These are phyloP conservation scores for Leucocoprinus birnbaumii DNA, from an alignment of 768 basidiomycete genomes.

Conservation along the genomic window DNA sequence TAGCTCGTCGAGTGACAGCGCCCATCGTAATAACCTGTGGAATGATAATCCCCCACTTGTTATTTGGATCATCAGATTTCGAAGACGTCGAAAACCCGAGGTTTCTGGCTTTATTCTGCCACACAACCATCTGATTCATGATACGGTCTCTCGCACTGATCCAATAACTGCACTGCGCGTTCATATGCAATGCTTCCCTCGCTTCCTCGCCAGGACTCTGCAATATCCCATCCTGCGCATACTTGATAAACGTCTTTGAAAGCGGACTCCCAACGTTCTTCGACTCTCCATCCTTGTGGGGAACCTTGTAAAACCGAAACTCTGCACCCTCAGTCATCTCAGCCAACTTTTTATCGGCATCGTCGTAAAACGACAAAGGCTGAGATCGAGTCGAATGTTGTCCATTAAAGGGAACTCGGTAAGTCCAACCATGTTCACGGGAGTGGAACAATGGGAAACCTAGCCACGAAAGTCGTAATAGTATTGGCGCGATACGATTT, in stretches of 20 bases:
- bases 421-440: constrained; percentile 88
- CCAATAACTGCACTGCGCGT: constrained; percentile 96
- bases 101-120: constrained; percentile 52
- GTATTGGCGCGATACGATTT: constrained; percentile 77
- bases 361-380: constrained; percentile 58
- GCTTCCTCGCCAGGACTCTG: constrained; percentile 82
- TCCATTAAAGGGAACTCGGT: constrained; percentile 60
- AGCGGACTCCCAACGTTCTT: constrained; percentile 96
- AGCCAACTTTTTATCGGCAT: constrained; percentile 55
- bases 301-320: constrained; percentile 84
- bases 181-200: constrained; percentile 84
- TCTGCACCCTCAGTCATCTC: constrained; percentile 45
- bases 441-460: constrained; percentile 84
- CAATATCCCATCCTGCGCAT: constrained; percentile 82
- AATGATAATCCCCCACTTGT: constrained; percentile 87
- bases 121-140: constrained; percentile 89
- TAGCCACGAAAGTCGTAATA: constrained; percentile 86
- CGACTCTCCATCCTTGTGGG: constrained; percentile 92
- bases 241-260: constrained; percentile 85
- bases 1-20: constrained; percentile 94
- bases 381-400: constrained; percentile 43
- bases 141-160: constrained; percentile 92
- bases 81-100: constrained; percentile 44
- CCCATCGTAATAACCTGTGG: constrained; percentile 99
- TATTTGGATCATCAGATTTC: constrained; percentile 14